These are phyloP conservation scores for Phytophthora podocarpi DNA, from an alignment of 352 stramenopile genomes.

Conservation along the genomic window DNA sequence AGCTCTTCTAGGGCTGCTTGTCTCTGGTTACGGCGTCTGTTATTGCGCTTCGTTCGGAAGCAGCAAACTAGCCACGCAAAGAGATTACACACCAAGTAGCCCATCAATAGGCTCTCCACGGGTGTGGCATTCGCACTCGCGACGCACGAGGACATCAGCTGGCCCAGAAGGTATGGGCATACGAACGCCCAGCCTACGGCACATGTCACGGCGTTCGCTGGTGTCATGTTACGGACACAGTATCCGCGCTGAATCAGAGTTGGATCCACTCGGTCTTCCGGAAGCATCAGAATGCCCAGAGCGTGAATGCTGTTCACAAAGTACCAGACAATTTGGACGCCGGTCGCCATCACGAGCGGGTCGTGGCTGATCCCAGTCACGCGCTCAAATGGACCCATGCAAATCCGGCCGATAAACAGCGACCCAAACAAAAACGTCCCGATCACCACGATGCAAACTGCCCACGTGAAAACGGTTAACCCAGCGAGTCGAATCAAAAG, in stretches of 20 bases:
- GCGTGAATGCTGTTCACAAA: constrained; percentile 69
- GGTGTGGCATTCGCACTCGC: constrained; percentile 47
- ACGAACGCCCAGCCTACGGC: constrained; percentile 75
- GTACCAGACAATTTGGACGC: constrained; percentile 81
- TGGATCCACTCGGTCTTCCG: constrained; percentile 66
- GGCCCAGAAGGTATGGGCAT: constrained; percentile 73
- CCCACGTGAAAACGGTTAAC: constrained; percentile 63
- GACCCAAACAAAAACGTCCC: constrained; percentile 68
- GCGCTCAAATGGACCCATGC: constrained; percentile 74
- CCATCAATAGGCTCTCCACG: constrained; percentile 77
- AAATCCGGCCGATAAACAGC: constrained; percentile 67
- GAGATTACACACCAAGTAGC: constrained; percentile 78
- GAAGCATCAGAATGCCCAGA: constrained; percentile 61
- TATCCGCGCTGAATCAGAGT: constrained; percentile 69
- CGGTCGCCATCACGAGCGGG: constrained; percentile 71
- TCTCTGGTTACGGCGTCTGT: constrained; percentile 42
- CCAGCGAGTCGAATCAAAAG: constrained; percentile 58
- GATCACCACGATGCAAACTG: constrained; percentile 65
- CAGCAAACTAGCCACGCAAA: constrained; percentile 78
- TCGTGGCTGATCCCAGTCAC: constrained; percentile 76
- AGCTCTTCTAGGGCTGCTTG: constrained; percentile 42
- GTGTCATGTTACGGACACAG: constrained; percentile 67
- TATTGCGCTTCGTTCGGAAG: constrained; percentile 56
- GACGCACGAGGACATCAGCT: constrained; percentile 60
- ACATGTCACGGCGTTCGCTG: constrained; percentile 49